Evolutionary conservation across 2,329 filamentous ascomycete genomes (phyloP).

Genomic region (Pseudodiploospora longispora): DNA sequence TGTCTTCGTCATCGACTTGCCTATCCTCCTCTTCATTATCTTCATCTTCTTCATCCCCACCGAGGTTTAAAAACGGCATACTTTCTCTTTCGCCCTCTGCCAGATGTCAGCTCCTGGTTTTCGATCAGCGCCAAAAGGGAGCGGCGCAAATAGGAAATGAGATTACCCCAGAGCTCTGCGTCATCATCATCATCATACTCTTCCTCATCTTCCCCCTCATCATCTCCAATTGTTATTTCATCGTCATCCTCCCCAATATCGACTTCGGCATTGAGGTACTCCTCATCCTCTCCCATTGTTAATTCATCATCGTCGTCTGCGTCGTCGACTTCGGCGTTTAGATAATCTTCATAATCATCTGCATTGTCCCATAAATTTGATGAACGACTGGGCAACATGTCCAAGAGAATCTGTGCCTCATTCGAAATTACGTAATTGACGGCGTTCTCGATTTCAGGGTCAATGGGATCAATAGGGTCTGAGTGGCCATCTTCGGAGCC

Average conservation of each 20-base stretch:
- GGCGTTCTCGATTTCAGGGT: no score
- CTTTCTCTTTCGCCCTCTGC: no score
- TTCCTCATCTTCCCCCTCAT: slow-evolving; percentile 15
- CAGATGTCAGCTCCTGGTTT: no score
- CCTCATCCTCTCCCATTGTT: not conserved
- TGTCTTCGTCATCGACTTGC: slow-evolving; percentile 14
- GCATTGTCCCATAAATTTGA: no score
- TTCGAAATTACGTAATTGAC: no score
- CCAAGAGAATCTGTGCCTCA: no score
- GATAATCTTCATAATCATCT: no score
- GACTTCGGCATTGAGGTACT: slow-evolving; percentile 9
- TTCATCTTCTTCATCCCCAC: slow-evolving; percentile 15
- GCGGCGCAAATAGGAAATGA: no score
- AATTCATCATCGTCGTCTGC: slow-evolving; percentile 7
- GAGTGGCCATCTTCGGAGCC: no score
- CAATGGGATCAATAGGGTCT: no score
- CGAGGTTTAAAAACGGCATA: not conserved
- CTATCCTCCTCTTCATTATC: slow-evolving; percentile 18
- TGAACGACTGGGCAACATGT: no score
- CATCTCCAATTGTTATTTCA: slow-evolving; percentile 17
- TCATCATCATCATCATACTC: slow-evolving; percentile 14
- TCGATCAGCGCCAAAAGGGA: not conserved
- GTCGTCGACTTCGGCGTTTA: slow-evolving; percentile 3
- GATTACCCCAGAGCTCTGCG: not conserved
- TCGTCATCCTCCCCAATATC: slow-evolving; percentile 14